Percentiles rank a stretch among this genome's conserved stretches.
Conservation (phyloP, 192 early-diverging fungal species). For the Linnemannia exigua region DNA sequence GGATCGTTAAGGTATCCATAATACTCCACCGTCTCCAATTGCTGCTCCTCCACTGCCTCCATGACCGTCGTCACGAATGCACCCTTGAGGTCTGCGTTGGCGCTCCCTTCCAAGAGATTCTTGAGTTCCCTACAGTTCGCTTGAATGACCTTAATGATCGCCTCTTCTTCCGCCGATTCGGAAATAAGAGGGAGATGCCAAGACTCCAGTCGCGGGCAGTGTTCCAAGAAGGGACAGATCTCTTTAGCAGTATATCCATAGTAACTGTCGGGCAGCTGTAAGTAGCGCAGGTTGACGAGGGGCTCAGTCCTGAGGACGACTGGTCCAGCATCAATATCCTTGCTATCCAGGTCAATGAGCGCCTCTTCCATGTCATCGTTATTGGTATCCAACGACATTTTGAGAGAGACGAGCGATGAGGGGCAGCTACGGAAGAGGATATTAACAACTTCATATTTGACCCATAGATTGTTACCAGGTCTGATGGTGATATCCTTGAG, state of each 20-base stretch:
- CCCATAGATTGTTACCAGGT: neutral
- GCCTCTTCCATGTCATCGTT: neutral
- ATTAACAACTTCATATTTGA: neutral
- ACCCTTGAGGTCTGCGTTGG: too few relatives aligned
- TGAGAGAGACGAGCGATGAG: neutral
- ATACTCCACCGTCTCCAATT: neutral
- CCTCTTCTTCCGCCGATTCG: neutral
- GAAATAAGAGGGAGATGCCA: neutral
- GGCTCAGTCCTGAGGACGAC: neutral
- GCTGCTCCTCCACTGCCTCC: neutral
- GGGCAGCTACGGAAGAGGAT: neutral
- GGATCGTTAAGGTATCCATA: neutral
- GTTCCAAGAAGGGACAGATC: neutral
- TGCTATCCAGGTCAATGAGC: neutral
- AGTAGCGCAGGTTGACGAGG: neutral
- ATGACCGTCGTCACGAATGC: neutral
- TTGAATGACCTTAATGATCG: neutral
- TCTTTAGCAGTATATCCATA: neutral
- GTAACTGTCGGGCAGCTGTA: neutral
- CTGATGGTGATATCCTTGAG: neutral
- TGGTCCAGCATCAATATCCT: neutral
- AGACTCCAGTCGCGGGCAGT: neutral
- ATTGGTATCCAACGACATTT: neutral
- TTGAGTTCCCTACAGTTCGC: neutral
- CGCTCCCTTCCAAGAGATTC: neutral